Conservation (phyloP, 208 protist genomes). For the Tritrichomonas foetus region DNA sequence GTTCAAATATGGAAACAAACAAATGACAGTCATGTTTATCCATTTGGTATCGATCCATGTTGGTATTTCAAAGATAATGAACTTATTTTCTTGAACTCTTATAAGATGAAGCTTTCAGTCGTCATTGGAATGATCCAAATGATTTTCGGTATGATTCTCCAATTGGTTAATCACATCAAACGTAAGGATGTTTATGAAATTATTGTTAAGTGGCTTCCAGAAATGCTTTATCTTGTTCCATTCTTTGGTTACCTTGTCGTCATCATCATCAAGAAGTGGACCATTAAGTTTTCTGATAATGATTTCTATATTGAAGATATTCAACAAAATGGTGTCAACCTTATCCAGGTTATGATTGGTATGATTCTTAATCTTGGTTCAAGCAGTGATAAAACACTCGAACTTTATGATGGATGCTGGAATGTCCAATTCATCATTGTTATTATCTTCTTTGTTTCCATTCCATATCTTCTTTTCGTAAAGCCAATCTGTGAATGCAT, state of each 20-base stretch:
- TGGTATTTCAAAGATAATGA: constrained; percentile 73
- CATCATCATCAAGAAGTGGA: constrained; percentile 94
- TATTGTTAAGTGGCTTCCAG: constrained; percentile 75
- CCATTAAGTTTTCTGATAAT: constrained; percentile 62
- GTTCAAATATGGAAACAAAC: not conserved
- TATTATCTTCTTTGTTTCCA: constrained; percentile 41
- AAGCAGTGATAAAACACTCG: not conserved
- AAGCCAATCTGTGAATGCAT: constrained; percentile 42
- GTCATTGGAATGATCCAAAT: constrained; percentile 77
- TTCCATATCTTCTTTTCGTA: constrained; percentile 44
- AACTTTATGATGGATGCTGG: not conserved
- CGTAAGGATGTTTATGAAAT: not conserved
- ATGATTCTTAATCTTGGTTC: not conserved
- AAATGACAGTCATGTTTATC: not conserved
- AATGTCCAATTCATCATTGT: constrained; percentile 22
- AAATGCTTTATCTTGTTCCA: constrained; percentile 82
- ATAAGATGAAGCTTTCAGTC: constrained; percentile 98
- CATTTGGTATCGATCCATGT: constrained; percentile 65
- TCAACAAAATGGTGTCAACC: not conserved
- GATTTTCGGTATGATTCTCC: constrained; percentile 81
- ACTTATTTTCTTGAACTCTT: constrained; percentile 88
- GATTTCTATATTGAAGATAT: not conserved
- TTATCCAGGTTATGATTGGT: not conserved
- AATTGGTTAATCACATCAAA: constrained; percentile 71
- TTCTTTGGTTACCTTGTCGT: constrained; percentile 83